phyloP scores from a whole-genome alignment of 106 monocot species.

The Dendrobium catenatum region DNA sequence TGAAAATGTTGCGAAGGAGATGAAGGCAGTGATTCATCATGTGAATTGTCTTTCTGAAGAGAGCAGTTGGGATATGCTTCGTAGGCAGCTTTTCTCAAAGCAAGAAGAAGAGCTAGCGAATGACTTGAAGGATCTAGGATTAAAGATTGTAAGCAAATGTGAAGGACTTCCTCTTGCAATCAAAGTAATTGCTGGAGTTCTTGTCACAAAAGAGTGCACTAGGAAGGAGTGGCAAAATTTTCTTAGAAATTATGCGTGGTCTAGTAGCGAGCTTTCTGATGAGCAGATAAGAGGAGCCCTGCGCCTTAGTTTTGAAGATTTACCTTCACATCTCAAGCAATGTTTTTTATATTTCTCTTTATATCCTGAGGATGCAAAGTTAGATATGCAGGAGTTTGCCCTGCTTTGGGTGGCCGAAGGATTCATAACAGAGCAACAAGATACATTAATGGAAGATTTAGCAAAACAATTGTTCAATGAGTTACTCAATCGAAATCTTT shows the following conservation, averaged over 20 bases:
- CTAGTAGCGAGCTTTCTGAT: no score
- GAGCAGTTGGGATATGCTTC: slow-evolving; percentile 4
- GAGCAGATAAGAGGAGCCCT: neutral
- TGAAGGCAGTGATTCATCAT: slow-evolving; percentile 21
- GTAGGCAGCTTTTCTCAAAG: no score
- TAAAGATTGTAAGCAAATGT: no score
- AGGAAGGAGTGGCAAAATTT: slow-evolving; percentile 24
- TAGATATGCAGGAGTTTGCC: neutral
- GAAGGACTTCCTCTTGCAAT: no score
- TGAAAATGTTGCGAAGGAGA: neutral
- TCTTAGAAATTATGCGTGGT: neutral
- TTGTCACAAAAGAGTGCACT: slow-evolving; percentile 11
- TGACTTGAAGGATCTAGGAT: no score
- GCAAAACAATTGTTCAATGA: neutral
- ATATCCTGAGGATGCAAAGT: neutral
- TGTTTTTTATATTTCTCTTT: slow-evolving; percentile 8
- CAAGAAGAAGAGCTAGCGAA: no score
- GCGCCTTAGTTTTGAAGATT: no score
- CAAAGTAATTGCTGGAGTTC: slow-evolving; percentile 21
- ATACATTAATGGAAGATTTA: no score
- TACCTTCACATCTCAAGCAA: no score
- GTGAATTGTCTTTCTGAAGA: slow-evolving; percentile 39
- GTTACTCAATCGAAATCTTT: neutral
- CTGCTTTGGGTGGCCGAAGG: neutral
- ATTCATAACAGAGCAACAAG: no score